Conservation (phyloP, 2,329 filamentous ascomycete genomes). For the Cladosporium sp. region DNA sequence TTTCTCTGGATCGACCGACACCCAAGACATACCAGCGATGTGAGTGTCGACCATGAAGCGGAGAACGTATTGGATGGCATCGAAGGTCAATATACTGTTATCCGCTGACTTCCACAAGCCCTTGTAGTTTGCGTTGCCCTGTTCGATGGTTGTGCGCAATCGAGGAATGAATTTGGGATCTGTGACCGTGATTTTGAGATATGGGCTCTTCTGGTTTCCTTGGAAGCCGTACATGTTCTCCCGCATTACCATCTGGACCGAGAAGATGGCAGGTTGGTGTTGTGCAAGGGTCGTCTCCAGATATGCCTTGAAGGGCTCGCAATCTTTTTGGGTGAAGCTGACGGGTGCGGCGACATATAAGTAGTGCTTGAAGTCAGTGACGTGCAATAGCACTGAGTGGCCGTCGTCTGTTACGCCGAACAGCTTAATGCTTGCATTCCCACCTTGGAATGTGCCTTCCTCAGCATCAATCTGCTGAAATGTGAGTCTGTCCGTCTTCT, state of each 20-base stretch:
- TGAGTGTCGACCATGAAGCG: slow-evolving; percentile 98
- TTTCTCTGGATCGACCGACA: slow-evolving; percentile 71
- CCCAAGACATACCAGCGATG: slow-evolving; percentile 96
- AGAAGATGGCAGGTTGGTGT: slow-evolving; percentile 69
- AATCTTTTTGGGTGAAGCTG: slow-evolving; percentile 73
- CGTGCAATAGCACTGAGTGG: slow-evolving; percentile 90
- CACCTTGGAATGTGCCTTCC: slow-evolving; percentile 76
- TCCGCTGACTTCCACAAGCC: slow-evolving; percentile 73
- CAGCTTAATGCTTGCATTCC: slow-evolving; percentile 75
- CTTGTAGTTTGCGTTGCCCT: slow-evolving; percentile 79
- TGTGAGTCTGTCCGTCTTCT: slow-evolving; percentile 64
- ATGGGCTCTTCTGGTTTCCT: slow-evolving; percentile 86
- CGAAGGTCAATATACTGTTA: slow-evolving; percentile 80
- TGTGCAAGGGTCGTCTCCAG: slow-evolving; percentile 76
- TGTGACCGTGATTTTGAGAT: slow-evolving; percentile 86
- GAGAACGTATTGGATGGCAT: slow-evolving; percentile 91
- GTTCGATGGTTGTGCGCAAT: slow-evolving; percentile 71
- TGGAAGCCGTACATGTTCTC: slow-evolving; percentile 94
- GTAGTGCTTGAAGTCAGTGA: slow-evolving; percentile 94
- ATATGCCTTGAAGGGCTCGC: slow-evolving; percentile 70
- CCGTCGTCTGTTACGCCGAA: slow-evolving; percentile 87
- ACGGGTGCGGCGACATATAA: slow-evolving; percentile 87
- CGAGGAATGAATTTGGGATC: slow-evolving; percentile 80
- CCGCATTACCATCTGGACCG: slow-evolving; percentile 74
- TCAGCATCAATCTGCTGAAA: slow-evolving; percentile 97